These are phyloP conservation scores for Fusarium duplospermum DNA, from an alignment of 2,329 filamentous ascomycete species.

Conservation along the genomic window DNA sequence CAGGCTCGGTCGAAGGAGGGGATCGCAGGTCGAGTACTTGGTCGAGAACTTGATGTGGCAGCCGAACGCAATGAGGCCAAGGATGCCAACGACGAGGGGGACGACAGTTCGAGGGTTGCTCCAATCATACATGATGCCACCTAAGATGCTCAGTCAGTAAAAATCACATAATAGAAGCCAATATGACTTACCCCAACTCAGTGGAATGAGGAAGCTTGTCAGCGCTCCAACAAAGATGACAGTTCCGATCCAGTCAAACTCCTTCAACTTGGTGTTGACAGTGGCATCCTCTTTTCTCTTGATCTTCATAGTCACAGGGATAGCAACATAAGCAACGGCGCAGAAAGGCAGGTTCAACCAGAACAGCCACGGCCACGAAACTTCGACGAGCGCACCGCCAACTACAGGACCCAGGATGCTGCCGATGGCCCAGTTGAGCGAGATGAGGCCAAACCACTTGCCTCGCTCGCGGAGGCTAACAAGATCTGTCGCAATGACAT, in stretches of 20 bases:
- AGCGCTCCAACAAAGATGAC: conserved; percentile 69
- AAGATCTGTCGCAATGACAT: conserved; percentile 60
- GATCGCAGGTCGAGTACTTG: conserved; percentile 37
- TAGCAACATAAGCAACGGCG: conserved; percentile 31
- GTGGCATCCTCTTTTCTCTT: conserved; percentile 24
- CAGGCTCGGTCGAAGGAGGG: conserved; percentile 37
- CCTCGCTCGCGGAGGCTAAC: conserved; percentile 57
- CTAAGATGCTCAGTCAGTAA: conserved; percentile 44
- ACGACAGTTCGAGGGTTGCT: conserved; percentile 70
- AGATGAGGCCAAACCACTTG: conserved; percentile 53
- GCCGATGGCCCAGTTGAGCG: conserved; percentile 65
- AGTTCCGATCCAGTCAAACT: conserved; percentile 73
- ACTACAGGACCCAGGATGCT: conserved; percentile 57
- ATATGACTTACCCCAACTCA: conserved; percentile 36
- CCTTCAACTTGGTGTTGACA: conserved; percentile 25
- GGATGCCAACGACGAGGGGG: conserved; percentile 67
- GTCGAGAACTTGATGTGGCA: conserved; percentile 35
- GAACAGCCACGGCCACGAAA: conserved; percentile 72
- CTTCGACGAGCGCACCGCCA: conserved; percentile 65
- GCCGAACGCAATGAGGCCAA: conserved; percentile 48
- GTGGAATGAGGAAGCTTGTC: conserved; percentile 53
- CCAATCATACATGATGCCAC: conserved; percentile 75
- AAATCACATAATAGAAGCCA: background rate
- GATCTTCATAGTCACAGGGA: conserved; percentile 36
- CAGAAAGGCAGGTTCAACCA: conserved; percentile 71